These are phyloP conservation scores for Chalaropsis ovoidea DNA, from an alignment of 2,329 filamentous ascomycete species.

Conservation along the genomic window DNA sequence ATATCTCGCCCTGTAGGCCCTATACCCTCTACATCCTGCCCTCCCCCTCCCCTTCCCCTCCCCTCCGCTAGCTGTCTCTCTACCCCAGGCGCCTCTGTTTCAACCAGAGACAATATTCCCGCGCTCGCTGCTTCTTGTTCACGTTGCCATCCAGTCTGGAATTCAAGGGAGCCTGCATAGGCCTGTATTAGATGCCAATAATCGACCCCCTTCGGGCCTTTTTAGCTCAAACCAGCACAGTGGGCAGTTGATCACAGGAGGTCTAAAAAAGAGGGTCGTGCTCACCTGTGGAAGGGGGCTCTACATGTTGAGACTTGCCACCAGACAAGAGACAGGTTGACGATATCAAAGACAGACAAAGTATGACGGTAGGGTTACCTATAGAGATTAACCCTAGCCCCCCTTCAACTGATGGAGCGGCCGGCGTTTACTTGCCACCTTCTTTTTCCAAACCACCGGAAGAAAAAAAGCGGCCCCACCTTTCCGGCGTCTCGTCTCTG, in stretches of 20 bases:
- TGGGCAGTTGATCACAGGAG: not conserved
- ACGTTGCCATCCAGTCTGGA: not conserved
- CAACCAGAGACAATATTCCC: slow-evolving; percentile 5
- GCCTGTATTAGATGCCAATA: slow-evolving; percentile 2
- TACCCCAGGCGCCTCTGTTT: not conserved
- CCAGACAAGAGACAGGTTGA: too few species aligned
- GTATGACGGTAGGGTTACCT: not conserved
- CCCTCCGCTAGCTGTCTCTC: too few species aligned
- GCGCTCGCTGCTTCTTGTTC: not conserved
- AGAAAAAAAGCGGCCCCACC: slow-evolving; percentile 7
- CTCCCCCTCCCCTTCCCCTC: too few species aligned
- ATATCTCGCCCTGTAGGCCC: too few species aligned
- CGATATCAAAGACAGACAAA: too few species aligned
- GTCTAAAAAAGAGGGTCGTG: too few species aligned
- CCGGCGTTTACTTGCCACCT: not conserved
- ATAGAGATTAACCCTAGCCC: not conserved
- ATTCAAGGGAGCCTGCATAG: not conserved
- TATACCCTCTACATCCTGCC: too few species aligned
- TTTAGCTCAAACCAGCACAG: not conserved
- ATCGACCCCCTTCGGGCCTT: not conserved
- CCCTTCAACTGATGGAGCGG: not conserved
- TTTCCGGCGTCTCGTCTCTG: not conserved
- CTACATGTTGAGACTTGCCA: too few species aligned
- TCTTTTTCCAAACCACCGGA: not conserved
- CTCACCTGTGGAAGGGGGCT: too few species aligned